Evolutionary conservation across 2,329 filamentous ascomycete genomes (phyloP).

Genomic region (Aspergillus oerlinghausenensis): DNA sequence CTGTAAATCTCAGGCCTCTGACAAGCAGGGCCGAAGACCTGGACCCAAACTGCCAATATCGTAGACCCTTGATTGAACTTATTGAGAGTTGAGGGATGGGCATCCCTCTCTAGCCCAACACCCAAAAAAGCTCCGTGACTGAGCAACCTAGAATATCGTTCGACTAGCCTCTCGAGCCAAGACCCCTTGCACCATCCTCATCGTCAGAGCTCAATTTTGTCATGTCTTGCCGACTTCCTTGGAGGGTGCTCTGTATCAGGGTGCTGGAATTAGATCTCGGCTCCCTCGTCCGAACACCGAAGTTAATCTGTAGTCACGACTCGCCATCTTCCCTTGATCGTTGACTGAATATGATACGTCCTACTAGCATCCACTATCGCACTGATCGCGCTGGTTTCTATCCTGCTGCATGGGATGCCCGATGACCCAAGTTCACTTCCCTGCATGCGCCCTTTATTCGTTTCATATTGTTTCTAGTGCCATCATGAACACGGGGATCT

Average conservation of each 20-base stretch:
- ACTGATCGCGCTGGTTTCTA: neutral
- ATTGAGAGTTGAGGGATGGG: constrained; percentile 8
- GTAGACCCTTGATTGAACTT: constrained; percentile 11
- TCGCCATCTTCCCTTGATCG: constrained; percentile 54
- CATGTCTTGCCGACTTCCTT: constrained; percentile 15
- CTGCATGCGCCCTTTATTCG: constrained; percentile 12
- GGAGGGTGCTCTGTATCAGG: constrained; percentile 10
- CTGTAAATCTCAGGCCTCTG: neutral
- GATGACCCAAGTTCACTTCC: constrained; percentile 7
- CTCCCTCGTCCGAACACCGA: constrained; percentile 49
- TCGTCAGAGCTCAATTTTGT: neutral
- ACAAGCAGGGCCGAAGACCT: neutral
- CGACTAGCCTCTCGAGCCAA: neutral
- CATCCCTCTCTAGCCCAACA: constrained; percentile 1
- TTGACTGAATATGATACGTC: constrained; percentile 35
- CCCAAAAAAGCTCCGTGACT: neutral
- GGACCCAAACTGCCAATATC: constrained; percentile 1
- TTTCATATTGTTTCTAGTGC: neutral
- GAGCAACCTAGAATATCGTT: neutral
- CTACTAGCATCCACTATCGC: constrained; percentile 11
- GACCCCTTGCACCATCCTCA: neutral
- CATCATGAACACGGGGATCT: neutral
- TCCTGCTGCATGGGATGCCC: constrained; percentile 1
- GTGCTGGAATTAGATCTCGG: constrained; percentile 3
- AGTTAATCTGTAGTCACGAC: constrained; percentile 46